Percentiles rank a stretch among this genome's conserved stretches.
Conservation (phyloP, 345 rosid genomes). For the thale cress (Arabidopsis thaliana) region DNA sequence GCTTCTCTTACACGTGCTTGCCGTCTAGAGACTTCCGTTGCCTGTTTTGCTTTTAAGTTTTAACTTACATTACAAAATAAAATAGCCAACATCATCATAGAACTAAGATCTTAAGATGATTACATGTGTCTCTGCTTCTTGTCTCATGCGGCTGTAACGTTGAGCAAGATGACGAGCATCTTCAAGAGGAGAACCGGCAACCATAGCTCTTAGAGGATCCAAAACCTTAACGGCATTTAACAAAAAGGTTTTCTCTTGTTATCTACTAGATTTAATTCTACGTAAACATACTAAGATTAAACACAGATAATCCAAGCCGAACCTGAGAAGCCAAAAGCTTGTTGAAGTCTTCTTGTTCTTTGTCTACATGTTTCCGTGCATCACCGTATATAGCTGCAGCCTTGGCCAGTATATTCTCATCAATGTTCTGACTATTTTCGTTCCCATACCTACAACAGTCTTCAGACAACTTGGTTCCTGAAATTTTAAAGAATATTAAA, state of each 20-base stretch:
- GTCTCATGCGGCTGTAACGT: conserved; percentile 98
- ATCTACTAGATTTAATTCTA: background rate
- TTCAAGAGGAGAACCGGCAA: conserved; percentile 72
- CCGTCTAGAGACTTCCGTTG: conserved; percentile 74
- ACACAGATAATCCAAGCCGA: conserved; percentile 3
- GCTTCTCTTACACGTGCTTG: conserved; percentile 82
- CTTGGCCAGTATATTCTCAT: conserved; percentile 78
- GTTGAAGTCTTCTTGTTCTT: conserved; percentile 88
- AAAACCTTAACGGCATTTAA: conserved; percentile 45
- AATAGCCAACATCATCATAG: background rate
- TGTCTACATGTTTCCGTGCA: conserved; percentile 84
- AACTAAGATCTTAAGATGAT: conserved; percentile 17
- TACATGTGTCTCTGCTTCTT: conserved; percentile 96
- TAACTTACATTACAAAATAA: conserved; percentile 41
- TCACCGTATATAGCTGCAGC: conserved; percentile 95
- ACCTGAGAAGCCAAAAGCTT: conserved; percentile 81
- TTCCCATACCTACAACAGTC: conserved; percentile 86
- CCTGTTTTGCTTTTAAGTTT: conserved; percentile 61
- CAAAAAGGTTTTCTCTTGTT: background rate
- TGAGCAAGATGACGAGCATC: conserved; percentile 99
- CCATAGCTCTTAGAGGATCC: conserved; percentile 96
- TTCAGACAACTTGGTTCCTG: conserved; percentile 90
- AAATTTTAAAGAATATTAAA: conserved; percentile 30
- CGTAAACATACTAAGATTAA: background rate
- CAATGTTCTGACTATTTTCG: conserved; percentile 68